Conservation (phyloP, 768 basidiomycete species). For the Boletus subparvulus region DNA sequence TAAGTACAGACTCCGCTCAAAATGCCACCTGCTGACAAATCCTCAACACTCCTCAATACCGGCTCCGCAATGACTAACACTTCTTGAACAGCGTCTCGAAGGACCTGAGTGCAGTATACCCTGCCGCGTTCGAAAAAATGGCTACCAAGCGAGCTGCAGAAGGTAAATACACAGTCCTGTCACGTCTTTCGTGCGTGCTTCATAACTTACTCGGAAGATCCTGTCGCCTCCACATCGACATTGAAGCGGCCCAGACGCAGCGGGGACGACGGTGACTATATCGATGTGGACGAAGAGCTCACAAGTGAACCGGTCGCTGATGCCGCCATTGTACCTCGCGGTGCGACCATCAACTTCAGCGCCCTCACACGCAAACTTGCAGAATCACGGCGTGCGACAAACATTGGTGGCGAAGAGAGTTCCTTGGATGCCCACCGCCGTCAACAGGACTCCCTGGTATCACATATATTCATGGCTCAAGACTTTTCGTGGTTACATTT, state of each 20-base stretch:
- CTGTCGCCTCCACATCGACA: constrained; percentile 24
- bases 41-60: neutral
- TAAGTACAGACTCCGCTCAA: constrained; percentile 36
- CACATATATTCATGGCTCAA: constrained; percentile 79
- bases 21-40: constrained; percentile 31
- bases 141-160: constrained; percentile 41
- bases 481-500: constrained; percentile 87
- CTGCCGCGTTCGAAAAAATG: constrained; percentile 24
- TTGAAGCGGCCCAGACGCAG: constrained; percentile 44
- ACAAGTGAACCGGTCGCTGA: constrained; percentile 32
- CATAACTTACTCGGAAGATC: constrained; percentile 16
- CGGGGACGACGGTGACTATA: constrained; percentile 54
- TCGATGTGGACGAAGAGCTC: constrained; percentile 59
- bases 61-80: constrained; percentile 6
- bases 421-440: constrained; percentile 64
- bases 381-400: constrained; percentile 50
- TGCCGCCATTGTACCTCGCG: constrained; percentile 55
- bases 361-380: constrained; percentile 80
- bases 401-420: constrained; percentile 42
- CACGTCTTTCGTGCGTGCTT: neutral
- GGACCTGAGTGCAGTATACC: neutral
- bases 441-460: constrained; percentile 74
- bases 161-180: constrained; percentile 28
- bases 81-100: neutral
- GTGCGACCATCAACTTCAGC: constrained; percentile 85